Base-by-base conservation (phyloP, 208 protist genomes). In the Jaenimonas drosophilae region DNA sequence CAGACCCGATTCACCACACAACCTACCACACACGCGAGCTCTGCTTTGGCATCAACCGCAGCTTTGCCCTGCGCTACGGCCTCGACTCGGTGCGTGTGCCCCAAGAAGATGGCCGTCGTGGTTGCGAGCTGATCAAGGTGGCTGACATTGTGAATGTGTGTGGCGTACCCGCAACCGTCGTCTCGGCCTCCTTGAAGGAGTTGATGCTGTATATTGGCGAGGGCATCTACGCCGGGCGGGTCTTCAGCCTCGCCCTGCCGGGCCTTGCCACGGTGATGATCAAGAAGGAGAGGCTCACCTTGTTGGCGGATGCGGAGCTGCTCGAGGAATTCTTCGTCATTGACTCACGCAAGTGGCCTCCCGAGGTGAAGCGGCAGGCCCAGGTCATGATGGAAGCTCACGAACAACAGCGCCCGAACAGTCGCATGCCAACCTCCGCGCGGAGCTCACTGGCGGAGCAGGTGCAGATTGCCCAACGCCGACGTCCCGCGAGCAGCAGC, bases 201-300 rank as follows among this genome's bases (percentile, higher is more conserved):
- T 84, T 93, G 28, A 72, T 87, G 32, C 50, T 80, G 46, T 93
- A 87, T 62, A 27, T 93, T 34, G 85, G 85, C 12, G 85, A 93
- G 42, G 75, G 72, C 0, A 59, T 93, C 14, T 86, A 78, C 38
- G 49, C 66, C 33, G 70, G 71, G 1, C 67, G 72, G 41, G 47
- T 84, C 32, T 78, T 90, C 45, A 52, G 77, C 20, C 54, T 93
- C 9, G 49, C 40, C 21, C 71, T 93, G 32, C 70, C 70, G 2
- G 85, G 74, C 6, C 61, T 88, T 7, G 74, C 67, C 6, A 71
- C 59, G 21, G 53, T 88, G n/a, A 34, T 72, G 2, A 63, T 86
- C 9, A 88, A 79, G 64, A 54, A 68, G 16, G 77, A 89, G 44
- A 61, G 64, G 20, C 30, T 66, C 1, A 57, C 67, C 37, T 53